Conservation (phyloP, 164 flowering plant species). For the Magnolia changhungtana region DNA sequence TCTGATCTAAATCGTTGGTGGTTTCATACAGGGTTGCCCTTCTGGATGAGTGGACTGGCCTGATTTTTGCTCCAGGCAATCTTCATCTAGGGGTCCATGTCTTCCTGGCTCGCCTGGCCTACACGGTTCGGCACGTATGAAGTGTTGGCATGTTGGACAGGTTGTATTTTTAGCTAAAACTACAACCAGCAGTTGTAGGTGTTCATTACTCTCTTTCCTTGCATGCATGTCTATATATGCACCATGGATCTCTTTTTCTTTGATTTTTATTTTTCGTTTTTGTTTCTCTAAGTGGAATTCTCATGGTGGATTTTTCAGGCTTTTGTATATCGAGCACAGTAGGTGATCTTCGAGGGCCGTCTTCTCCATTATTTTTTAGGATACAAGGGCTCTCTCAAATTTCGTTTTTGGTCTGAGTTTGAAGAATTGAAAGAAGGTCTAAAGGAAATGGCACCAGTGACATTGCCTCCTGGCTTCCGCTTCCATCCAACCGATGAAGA, state of each 20-base stretch:
- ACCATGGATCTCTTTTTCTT: too few relatives aligned
- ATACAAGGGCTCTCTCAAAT: neutral
- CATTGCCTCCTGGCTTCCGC: conserved; percentile 36
- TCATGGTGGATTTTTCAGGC: conserved; percentile 16
- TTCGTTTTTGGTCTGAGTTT: neutral
- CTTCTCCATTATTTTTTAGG: neutral
- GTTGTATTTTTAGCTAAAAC: neutral
- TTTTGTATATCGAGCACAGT: conserved; percentile 17
- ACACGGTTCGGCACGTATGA: too few relatives aligned
- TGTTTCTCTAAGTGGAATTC: neutral
- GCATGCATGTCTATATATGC: too few relatives aligned
- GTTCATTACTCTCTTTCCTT: neutral
- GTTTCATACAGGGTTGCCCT: too few relatives aligned
- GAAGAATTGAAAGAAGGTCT: conserved; percentile 12
- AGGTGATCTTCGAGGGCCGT: conserved; percentile 12
- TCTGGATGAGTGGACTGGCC: too few relatives aligned
- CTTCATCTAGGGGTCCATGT: too few relatives aligned
- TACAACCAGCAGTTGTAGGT: neutral
- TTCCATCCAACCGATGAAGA: conserved; percentile 40
- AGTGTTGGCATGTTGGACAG: too few relatives aligned
- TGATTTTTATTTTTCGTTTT: neutral
- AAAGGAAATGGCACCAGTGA: conserved; percentile 26
- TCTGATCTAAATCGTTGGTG: too few relatives aligned
- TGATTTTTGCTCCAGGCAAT: too few relatives aligned
- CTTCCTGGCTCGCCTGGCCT: too few relatives aligned